These are phyloP conservation scores for Liquidambar formosana DNA, from an alignment of 164 flowering plant species.

Conservation along the genomic window DNA sequence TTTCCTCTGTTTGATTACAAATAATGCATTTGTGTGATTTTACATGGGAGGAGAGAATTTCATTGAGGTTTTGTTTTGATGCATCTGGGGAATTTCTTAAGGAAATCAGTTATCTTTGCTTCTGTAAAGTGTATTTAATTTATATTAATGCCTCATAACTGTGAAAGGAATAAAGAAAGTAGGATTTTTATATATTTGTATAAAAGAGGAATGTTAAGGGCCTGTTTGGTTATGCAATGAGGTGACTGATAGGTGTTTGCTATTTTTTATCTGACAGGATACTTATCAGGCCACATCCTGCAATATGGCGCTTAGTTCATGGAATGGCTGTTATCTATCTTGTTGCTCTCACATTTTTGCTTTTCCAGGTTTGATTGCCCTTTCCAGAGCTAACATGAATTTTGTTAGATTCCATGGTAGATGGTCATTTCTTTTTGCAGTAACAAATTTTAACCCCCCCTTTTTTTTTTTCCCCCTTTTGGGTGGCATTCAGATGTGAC, in stretches of 20 bases:
- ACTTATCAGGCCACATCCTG: conserved; percentile 97
- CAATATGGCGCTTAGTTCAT: conserved; percentile 98
- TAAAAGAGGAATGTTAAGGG: no score
- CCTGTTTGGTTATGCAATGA: neutral
- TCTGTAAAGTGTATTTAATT: no score
- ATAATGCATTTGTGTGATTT: neutral
- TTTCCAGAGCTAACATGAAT: neutral
- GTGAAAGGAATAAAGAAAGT: no score
- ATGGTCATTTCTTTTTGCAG: neutral
- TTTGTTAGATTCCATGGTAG: neutral
- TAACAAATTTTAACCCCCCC: neutral
- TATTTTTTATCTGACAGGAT: conserved; percentile 46
- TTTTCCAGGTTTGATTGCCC: conserved; percentile 80
- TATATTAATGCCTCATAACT: no score
- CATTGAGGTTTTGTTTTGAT: neutral
- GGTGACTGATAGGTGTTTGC: neutral
- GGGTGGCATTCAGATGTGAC: neutral
- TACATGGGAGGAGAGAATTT: neutral
- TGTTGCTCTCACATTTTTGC: conserved; percentile 91
- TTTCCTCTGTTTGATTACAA: neutral
- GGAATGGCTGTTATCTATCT: conserved; percentile 98
- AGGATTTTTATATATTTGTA: no score
- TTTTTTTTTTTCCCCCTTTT: no score
- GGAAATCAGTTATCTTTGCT: no score
- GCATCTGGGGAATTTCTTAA: no score